Conservation (phyloP, 495 filamentous ascomycete genomes). For the Xylaria longipes region DNA sequence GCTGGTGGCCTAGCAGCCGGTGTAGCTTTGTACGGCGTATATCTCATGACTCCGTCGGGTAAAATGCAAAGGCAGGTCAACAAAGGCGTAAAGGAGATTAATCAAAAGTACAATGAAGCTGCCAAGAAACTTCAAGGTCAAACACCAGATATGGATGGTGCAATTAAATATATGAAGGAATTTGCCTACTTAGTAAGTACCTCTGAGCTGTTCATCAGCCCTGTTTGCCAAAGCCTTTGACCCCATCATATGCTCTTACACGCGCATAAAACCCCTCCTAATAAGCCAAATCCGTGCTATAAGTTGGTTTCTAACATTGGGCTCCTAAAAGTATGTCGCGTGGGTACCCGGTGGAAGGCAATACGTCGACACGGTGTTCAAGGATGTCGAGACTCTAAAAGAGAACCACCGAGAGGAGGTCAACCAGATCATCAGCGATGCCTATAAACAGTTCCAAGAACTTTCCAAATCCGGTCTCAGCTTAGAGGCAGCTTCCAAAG, state of each 20-base stretch:
- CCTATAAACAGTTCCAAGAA: constrained; percentile 63
- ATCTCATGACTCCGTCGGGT: constrained; percentile 63
- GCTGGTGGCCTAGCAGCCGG: constrained; percentile 51
- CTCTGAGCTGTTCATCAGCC: too few species aligned
- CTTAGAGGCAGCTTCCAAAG: constrained; percentile 56
- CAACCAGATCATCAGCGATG: constrained; percentile 63
- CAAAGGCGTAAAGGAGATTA: constrained; percentile 56
- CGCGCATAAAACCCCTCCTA: not conserved
- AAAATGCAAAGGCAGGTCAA: constrained; percentile 48
- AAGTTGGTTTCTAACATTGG: not conserved
- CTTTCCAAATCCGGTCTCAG: constrained; percentile 57
- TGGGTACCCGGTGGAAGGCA: constrained; percentile 69
- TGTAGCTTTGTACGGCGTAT: constrained; percentile 55
- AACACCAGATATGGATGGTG: constrained; percentile 64
- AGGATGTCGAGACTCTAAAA: constrained; percentile 66
- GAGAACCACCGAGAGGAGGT: constrained; percentile 67
- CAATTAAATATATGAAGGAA: constrained; percentile 61
- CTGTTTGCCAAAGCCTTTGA: not conserved
- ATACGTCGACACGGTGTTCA: constrained; percentile 66
- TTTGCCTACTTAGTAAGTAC: constrained; percentile 54
- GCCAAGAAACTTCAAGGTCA: constrained; percentile 57
- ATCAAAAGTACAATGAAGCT: constrained; percentile 59
- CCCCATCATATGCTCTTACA: not conserved
- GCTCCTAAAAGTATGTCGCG: constrained; percentile 53
- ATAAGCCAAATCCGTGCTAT: too few species aligned